phyloP scores from a whole-genome alignment of 306 rosid species.

The Quercus parvula region DNA sequence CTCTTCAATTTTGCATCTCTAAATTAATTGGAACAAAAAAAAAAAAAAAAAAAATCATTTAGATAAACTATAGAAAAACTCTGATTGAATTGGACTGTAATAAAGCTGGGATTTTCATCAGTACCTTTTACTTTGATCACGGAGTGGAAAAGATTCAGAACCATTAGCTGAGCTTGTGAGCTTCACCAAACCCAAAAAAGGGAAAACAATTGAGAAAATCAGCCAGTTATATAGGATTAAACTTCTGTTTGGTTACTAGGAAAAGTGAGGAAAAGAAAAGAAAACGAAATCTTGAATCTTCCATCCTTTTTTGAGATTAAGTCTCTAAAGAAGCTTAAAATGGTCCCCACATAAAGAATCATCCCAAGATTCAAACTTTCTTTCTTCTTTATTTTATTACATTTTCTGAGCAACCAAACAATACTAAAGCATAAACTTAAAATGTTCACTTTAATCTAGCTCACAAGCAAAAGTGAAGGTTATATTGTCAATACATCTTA shows the following conservation, averaged over 20 bases:
- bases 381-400: too few species aligned
- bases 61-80: neutral
- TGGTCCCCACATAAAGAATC: too few species aligned
- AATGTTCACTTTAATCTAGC: neutral
- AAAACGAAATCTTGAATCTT: neutral
- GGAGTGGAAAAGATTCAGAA: slow-evolving; percentile 46
- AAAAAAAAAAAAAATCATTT: neutral
- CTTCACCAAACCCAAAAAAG: slow-evolving; percentile 30
- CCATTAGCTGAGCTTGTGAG: slow-evolving; percentile 40
- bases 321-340: neutral
- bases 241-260: neutral
- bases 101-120: neutral
- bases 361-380: too few species aligned
- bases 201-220: neutral
- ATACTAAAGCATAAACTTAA: too few species aligned
- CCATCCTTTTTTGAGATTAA: neutral
- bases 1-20: slow-evolving; percentile 75
- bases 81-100: neutral
- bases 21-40: neutral
- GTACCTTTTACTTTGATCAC: slow-evolving; percentile 70
- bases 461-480: slow-evolving; percentile 6
- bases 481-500: neutral
- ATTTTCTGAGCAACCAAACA: too few species aligned
- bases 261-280: neutral
- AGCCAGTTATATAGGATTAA: neutral